phyloP scores from a whole-genome alignment of 2,329 filamentous ascomycete genomes.

The Penicillium sp. region DNA sequence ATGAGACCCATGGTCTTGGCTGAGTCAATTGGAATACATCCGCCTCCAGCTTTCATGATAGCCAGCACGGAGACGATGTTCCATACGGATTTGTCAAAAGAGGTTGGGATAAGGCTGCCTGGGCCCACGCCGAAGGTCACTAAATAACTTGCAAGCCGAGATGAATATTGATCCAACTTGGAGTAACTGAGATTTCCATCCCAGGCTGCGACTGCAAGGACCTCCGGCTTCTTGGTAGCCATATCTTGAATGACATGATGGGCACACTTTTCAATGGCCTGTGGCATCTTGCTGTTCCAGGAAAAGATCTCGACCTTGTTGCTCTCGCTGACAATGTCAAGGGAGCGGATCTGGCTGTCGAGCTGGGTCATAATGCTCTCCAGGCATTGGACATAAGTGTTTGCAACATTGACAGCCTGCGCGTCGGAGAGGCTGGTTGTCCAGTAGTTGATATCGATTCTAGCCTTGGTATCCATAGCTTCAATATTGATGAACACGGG shows the following conservation, averaged over 20 bases:
- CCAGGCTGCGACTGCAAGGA: slow-evolving; percentile 31
- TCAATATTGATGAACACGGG: slow-evolving; percentile 51
- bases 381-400: slow-evolving; percentile 37
- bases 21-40: slow-evolving; percentile 39
- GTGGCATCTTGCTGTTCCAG: slow-evolving; percentile 31
- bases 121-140: slow-evolving; percentile 28
- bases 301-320: slow-evolving; percentile 30
- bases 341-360: slow-evolving; percentile 30
- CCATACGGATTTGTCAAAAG: slow-evolving; percentile 32
- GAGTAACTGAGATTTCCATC: slow-evolving; percentile 36
- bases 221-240: slow-evolving; percentile 21
- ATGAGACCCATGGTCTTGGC: slow-evolving; percentile 31
- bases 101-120: slow-evolving; percentile 28
- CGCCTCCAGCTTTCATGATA: slow-evolving; percentile 31
- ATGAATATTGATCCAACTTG: slow-evolving; percentile 34
- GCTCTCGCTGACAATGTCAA: slow-evolving; percentile 41
- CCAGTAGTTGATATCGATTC: slow-evolving; percentile 45
- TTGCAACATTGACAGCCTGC: slow-evolving; percentile 41
- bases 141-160: slow-evolving; percentile 32
- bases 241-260: slow-evolving; percentile 30
- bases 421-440: slow-evolving; percentile 39
- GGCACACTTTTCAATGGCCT: slow-evolving; percentile 26
- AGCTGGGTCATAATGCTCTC: slow-evolving; percentile 40
- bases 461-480: slow-evolving; percentile 41
- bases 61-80: slow-evolving; percentile 30